Percentiles rank a stretch among this genome's conserved stretches.
Conservation (phyloP, 495 filamentous ascomycete species). For the Clavariopsis aquatica region DNA sequence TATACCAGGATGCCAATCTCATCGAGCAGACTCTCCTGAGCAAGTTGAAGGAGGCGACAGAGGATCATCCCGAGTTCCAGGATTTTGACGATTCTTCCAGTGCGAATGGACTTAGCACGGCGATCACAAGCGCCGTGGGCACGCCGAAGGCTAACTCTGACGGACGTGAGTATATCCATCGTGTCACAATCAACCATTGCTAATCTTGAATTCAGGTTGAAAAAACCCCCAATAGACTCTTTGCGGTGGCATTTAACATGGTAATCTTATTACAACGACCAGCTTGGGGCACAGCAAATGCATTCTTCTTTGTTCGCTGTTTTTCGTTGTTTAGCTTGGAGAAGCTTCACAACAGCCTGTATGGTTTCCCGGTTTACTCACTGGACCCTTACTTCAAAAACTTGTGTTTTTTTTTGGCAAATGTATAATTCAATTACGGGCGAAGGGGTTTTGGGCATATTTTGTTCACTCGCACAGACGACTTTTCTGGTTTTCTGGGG, state of each 20-base stretch:
- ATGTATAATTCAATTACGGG: background rate
- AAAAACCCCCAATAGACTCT: slow-evolving; percentile 15
- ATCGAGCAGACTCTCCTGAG: slow-evolving; percentile 67
- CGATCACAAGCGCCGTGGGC: slow-evolving; percentile 61
- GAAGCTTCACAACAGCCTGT: no score
- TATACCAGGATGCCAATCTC: slow-evolving; percentile 87
- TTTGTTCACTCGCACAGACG: background rate
- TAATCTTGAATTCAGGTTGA: slow-evolving; percentile 3
- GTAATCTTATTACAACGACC: slow-evolving; percentile 9
- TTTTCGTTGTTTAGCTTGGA: background rate
- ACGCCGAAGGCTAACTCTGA: slow-evolving; percentile 61
- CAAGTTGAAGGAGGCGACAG: slow-evolving; percentile 71
- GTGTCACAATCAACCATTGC: background rate
- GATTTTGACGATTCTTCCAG: slow-evolving; percentile 64
- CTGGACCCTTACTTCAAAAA: background rate
- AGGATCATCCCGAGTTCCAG: slow-evolving; percentile 68
- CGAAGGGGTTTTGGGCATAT: background rate
- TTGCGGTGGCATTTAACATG: background rate
- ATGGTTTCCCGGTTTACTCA: no score
- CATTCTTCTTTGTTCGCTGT: background rate
- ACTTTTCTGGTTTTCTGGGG: background rate
- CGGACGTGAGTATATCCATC: slow-evolving; percentile 3
- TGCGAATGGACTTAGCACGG: slow-evolving; percentile 66
- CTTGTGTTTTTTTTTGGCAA: background rate
- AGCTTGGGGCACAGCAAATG: background rate